Conservation (phyloP, 257 asterid species). For the Anisodus acutangulus region DNA sequence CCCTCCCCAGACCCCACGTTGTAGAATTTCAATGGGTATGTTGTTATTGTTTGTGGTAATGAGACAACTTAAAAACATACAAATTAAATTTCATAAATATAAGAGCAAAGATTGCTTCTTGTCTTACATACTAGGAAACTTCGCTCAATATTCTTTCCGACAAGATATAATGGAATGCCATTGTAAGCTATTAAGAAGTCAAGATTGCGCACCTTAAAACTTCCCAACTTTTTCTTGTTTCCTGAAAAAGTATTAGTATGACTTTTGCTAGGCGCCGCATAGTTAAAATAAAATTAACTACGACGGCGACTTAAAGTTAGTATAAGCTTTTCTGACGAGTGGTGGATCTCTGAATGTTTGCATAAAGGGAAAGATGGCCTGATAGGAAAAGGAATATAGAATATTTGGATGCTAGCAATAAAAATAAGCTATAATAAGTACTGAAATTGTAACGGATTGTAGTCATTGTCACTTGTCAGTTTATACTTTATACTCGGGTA, state of each 20-base stretch:
- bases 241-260: too few species aligned
- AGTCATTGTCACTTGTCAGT: too few species aligned
- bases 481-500: too few species aligned
- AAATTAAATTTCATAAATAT: not conserved
- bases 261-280: conserved; percentile 32
- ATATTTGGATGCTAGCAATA: not conserved
- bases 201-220: conserved; percentile 25
- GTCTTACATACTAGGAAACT: not conserved
- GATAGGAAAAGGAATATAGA: not conserved
- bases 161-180: not conserved
- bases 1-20: too few species aligned
- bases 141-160: not conserved
- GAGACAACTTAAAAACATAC: not conserved
- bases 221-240: not conserved
- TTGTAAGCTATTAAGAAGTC: conserved; percentile 25
- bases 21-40: too few species aligned
- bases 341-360: not conserved
- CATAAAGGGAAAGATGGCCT: not conserved
- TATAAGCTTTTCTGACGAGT: conserved; percentile 14
- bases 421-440: not conserved
- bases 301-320: not conserved
- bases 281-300: not conserved
- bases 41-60: too few species aligned
- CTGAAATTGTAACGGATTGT: not conserved
- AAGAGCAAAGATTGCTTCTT: not conserved